Percentiles rank a stretch among this genome's conserved stretches.
Conservation (phyloP, 257 asterid genomes). For the Solanum pennellii region DNA sequence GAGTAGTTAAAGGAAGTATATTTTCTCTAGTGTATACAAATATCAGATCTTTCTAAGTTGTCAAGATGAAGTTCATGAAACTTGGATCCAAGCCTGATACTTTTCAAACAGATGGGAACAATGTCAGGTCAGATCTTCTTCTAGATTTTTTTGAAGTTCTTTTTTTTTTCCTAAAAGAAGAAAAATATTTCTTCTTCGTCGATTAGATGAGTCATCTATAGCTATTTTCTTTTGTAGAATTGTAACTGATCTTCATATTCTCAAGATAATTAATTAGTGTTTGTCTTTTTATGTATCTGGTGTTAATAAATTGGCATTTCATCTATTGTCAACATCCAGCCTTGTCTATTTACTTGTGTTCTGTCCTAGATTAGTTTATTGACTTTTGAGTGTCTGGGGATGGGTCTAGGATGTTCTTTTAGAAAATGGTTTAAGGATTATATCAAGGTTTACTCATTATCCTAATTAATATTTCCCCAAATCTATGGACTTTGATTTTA, state of each 20-base stretch:
- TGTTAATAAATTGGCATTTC: not conserved
- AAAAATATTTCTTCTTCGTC: not conserved
- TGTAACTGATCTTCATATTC: not conserved
- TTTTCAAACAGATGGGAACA: conserved; percentile 68
- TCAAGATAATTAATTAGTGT: not conserved
- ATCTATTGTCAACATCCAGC: not conserved
- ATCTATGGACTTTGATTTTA: not conserved
- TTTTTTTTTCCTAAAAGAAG: not conserved
- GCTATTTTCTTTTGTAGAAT: not conserved
- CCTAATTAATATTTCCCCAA: not conserved
- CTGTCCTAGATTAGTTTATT: not conserved
- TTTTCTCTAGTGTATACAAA: conserved; percentile 4
- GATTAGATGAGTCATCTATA: not conserved
- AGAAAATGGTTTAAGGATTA: not conserved
- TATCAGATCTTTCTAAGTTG: conserved; percentile 29
- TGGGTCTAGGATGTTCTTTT: not conserved
- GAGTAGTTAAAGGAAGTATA: conserved; percentile 20
- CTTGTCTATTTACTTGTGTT: not conserved
- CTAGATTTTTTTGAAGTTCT: not conserved
- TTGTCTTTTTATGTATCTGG: not conserved
- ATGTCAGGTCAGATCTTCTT: conserved; percentile 56
- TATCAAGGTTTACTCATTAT: not conserved
- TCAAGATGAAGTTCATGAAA: conserved; percentile 95
- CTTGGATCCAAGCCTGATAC: conserved; percentile 96
- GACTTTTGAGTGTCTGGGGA: not conserved